Evolutionary conservation across 2,329 filamentous ascomycete genomes (phyloP), one percentile per base, ranked within the genome.

Genomic region (Lojkania enalia): DNA sequence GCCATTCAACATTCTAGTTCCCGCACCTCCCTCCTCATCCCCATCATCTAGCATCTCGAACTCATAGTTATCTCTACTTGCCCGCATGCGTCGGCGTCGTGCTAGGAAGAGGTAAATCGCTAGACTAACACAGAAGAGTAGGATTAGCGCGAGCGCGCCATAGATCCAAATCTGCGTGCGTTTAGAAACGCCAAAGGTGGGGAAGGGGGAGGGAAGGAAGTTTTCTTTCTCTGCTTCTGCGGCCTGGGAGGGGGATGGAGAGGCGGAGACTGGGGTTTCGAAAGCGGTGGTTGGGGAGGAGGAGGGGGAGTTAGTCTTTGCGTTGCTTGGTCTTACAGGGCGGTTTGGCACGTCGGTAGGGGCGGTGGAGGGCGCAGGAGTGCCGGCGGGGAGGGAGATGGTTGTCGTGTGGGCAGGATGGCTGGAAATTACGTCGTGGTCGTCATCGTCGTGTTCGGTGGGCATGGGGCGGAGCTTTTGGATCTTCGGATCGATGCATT

Each of bases 131-230:
- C 91, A 91, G 76, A 99, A 99, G 38, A 87, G 75, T 11, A 87
- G 75, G 52, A 99, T 99, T 15, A 96, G 81, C n/a, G 79, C 83
- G 16, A 94, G 73, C 3, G 91, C 84, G 45, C 90, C 91, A 67
- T 86, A 97, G 57, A 99, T 96, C 94, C 94, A 99, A 48, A 88
- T 81, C 66, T 95, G 90, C 0, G 90, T 96, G 62, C 83, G 83
- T 57, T 90, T 90, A 6, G 87, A 91, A 27, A 91, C 86, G 42
- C 90, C 90, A 60, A 97, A 95, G 1, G 88, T 92, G 0, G 92
- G 91, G 64, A 97, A 86, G 76, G 87, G 88, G 5, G 87, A 91
- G 1, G 91, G 90, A 14, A 96, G 78, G 49, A 88, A 85, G 72
- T 74, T 52, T 68, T 74, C 71, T 35, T 60, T 61, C 13, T 49